These are phyloP conservation scores for Ascochyta fabae DNA, from an alignment of 2,329 filamentous ascomycete genomes.

Conservation along the genomic window DNA sequence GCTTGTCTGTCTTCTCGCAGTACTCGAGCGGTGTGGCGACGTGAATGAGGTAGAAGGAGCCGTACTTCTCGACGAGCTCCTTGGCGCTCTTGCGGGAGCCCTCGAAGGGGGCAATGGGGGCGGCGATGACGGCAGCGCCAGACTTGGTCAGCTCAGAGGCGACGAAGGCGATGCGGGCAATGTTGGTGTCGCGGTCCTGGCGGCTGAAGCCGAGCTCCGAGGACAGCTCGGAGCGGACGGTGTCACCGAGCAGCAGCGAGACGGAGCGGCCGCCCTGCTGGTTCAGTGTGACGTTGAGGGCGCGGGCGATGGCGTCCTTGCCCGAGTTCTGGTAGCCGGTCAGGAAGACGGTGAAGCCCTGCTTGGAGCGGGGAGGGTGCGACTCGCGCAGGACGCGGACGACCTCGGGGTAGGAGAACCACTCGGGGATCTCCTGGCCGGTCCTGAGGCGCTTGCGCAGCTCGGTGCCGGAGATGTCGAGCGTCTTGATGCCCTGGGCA, in stretches of 20 bases:
- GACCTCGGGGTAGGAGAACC: slow-evolving; percentile 99
- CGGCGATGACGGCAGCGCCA: slow-evolving; percentile 92
- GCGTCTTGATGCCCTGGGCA: slow-evolving; percentile 77
- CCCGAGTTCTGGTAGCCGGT: slow-evolving; percentile 96
- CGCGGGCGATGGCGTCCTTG: slow-evolving; percentile 95
- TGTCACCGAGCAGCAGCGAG: slow-evolving; percentile 93
- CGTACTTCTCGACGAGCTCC: slow-evolving; percentile 85
- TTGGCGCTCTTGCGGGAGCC: slow-evolving; percentile 76
- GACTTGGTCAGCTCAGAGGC: slow-evolving; percentile 92
- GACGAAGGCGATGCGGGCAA: slow-evolving; percentile 94
- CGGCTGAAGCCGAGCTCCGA: slow-evolving; percentile 94
- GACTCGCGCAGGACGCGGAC: slow-evolving; percentile 95
- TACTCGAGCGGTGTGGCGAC: slow-evolving; percentile 91
- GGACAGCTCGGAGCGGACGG: slow-evolving; percentile 89
- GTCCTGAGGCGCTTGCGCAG: slow-evolving; percentile 89
- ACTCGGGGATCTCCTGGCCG: slow-evolving; percentile 94
- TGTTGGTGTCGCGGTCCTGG: slow-evolving; percentile 92
- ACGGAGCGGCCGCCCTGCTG: slow-evolving; percentile 96
- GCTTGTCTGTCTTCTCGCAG: slow-evolving; percentile 93
- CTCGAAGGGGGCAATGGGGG: slow-evolving; percentile 94
- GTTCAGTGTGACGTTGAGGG: slow-evolving; percentile 95
- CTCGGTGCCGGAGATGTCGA: slow-evolving; percentile 68
- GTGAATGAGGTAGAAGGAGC: slow-evolving; percentile 93
- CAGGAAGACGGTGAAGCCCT: slow-evolving; percentile 98
- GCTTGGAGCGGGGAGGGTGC: slow-evolving; percentile 85